Conservation (phyloP, 1,284 basidiomycete species). For the Fomitopsis pinicola region DNA sequence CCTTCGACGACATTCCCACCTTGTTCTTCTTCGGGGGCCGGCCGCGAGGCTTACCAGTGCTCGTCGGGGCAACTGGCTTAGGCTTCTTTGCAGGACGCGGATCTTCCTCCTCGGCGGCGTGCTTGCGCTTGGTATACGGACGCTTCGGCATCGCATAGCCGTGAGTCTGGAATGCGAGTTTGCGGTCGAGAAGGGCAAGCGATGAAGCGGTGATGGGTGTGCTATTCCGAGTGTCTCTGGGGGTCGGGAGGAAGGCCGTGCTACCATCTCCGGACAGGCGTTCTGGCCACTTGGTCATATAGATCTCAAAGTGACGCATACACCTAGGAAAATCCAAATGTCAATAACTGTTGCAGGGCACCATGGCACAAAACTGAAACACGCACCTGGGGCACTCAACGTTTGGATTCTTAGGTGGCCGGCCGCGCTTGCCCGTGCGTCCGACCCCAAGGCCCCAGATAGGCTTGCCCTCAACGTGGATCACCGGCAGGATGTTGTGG, state of each 20-base stretch:
- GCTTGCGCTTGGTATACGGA: constrained; percentile 20
- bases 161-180: constrained; percentile 40
- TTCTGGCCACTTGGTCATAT: constrained; percentile 62
- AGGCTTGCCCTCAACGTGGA: constrained; percentile 64
- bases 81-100: constrained; percentile 40
- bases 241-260: constrained; percentile 40
- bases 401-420: constrained; percentile 49
- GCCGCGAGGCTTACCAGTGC: constrained; percentile 14
- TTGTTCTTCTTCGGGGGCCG: constrained; percentile 25
- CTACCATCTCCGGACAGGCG: constrained; percentile 49
- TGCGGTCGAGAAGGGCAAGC: constrained; percentile 48
- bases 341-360: not conserved
- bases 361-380: constrained; percentile 12
- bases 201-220: constrained; percentile 49
- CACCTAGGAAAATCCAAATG: constrained; percentile 41
- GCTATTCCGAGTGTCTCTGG: constrained; percentile 37
- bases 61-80: constrained; percentile 16
- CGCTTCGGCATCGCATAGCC: constrained; percentile 23
- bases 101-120: constrained; percentile 29
- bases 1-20: constrained; percentile 35
- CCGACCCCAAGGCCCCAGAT: constrained; percentile 65
- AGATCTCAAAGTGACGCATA: constrained; percentile 73
- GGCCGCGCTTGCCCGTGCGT: constrained; percentile 33
- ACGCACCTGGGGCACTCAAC: constrained; percentile 71
- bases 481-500: constrained; percentile 62